phyloP scores from a whole-genome alignment of 805 yeast species.

The Candida manassasensis region DNA sequence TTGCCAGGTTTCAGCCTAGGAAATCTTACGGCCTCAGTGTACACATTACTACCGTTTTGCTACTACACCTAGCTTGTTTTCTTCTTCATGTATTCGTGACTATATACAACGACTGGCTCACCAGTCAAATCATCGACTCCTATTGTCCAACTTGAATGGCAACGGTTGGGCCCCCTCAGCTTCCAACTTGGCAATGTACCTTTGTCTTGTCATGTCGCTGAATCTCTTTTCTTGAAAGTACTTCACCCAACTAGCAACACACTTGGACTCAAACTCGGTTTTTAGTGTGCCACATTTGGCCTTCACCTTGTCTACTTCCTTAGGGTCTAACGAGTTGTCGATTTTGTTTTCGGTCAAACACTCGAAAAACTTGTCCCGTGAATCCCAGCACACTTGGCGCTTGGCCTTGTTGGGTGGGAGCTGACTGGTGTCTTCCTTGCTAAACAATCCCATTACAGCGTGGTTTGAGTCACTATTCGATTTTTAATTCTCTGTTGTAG shows the following conservation, averaged over 20 bases:
- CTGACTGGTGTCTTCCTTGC: slow-evolving; percentile 28
- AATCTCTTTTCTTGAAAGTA: slow-evolving; percentile 89
- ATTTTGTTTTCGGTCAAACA: slow-evolving; percentile 70
- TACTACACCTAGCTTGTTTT: too few species aligned
- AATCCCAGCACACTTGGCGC: slow-evolving; percentile 83
- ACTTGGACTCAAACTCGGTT: slow-evolving; percentile 60
- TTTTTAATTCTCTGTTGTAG: too few species aligned
- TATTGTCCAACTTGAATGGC: slow-evolving; percentile 23
- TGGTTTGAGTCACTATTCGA: too few species aligned
- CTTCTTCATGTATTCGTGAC: too few species aligned
- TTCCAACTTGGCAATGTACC: slow-evolving; percentile 65
- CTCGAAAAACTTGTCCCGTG: slow-evolving; percentile 71
- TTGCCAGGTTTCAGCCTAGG: too few species aligned
- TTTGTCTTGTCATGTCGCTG: slow-evolving; percentile 65
- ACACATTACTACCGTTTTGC: too few species aligned
- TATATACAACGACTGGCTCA: too few species aligned
- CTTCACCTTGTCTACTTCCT: slow-evolving; percentile 42
- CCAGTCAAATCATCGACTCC: slow-evolving; percentile 1
- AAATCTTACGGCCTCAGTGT: too few species aligned
- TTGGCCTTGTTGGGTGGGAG: slow-evolving; percentile 58
- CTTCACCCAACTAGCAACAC: slow-evolving; percentile 82
- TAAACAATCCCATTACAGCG: slow-evolving; percentile 58
- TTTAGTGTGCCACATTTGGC: slow-evolving; percentile 55
- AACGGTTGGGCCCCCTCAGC: slow-evolving; percentile 53
- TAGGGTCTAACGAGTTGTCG: slow-evolving; percentile 62